phyloP scores from a whole-genome alignment of 768 basidiomycete genomes.

The Nidularia pulvinata region DNA sequence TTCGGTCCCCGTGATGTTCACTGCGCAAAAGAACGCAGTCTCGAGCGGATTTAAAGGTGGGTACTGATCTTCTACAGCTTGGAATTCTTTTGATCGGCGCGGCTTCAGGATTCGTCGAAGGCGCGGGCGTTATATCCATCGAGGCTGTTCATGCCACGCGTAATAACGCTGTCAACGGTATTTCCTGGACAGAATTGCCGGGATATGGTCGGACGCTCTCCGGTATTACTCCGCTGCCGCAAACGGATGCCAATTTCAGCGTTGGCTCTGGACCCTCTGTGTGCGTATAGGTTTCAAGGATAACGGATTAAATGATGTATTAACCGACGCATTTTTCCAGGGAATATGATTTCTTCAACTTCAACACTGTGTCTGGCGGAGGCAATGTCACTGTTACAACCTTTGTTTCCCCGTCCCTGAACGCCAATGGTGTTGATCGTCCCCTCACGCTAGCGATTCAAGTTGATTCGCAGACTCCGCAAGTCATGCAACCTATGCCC shows the following conservation, averaged over 20 bases:
- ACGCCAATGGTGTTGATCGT: conserved; percentile 44
- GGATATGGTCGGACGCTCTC: conserved; percentile 61
- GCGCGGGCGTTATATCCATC: conserved; percentile 60
- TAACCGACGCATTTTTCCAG: conserved; percentile 18
- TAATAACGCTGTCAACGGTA: conserved; percentile 43
- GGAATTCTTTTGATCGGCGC: neutral
- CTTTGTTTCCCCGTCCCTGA: conserved; percentile 51
- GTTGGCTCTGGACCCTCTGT: conserved; percentile 63
- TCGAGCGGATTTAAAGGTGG: conserved; percentile 49
- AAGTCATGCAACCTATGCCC: conserved; percentile 47
- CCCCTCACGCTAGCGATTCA: conserved; percentile 53
- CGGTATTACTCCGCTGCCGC: conserved; percentile 61
- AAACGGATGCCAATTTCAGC: conserved; percentile 52
- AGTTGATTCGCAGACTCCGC: conserved; percentile 40
- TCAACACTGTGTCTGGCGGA: conserved; percentile 40
- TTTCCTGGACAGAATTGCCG: conserved; percentile 59
- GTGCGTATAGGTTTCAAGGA: conserved; percentile 25
- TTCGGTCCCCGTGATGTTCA: conserved; percentile 25
- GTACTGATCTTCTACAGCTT: neutral
- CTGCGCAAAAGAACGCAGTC: conserved; percentile 32
- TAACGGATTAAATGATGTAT: neutral
- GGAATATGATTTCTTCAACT: conserved; percentile 67
- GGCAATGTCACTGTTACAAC: conserved; percentile 49
- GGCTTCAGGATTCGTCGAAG: conserved; percentile 57
- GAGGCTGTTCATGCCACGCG: conserved; percentile 62